These are phyloP conservation scores for Cladochytrium replicatum DNA, from an alignment of 192 early-diverging fungal species.

Conservation along the genomic window DNA sequence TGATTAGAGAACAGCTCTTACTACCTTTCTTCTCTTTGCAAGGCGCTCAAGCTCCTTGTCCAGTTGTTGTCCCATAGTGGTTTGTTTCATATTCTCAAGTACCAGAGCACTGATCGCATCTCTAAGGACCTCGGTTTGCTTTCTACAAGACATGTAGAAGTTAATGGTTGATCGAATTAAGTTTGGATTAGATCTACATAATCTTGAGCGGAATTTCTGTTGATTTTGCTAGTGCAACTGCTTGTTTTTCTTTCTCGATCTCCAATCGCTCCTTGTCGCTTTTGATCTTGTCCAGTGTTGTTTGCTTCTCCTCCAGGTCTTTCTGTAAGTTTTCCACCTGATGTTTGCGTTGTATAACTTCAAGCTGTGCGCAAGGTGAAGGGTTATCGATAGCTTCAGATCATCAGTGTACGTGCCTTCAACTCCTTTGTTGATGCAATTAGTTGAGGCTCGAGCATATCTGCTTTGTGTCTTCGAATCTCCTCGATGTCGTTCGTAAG, in stretches of 20 bases:
- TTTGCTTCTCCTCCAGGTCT: constrained; percentile 55
- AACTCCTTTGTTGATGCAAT: constrained; percentile 51
- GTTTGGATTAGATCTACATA: constrained; percentile 20
- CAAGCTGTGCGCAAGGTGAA: constrained; percentile 29
- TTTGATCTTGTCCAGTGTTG: constrained; percentile 36
- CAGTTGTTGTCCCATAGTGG: constrained; percentile 31
- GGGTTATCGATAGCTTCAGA: neutral
- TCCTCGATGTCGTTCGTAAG: constrained; percentile 49
- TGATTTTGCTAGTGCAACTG: constrained; percentile 35
- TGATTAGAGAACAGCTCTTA: no score
- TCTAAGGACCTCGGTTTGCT: constrained; percentile 45
- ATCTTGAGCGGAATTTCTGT: constrained; percentile 54
- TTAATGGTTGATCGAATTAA: constrained; percentile 2
- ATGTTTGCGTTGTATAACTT: constrained; percentile 45
- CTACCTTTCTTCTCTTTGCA: constrained; percentile 32
- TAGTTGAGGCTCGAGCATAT: constrained; percentile 57
- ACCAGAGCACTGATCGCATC: constrained; percentile 45
- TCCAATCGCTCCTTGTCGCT: constrained; percentile 48
- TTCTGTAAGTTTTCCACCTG: constrained; percentile 57
- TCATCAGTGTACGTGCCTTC: constrained; percentile 24
- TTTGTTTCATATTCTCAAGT: constrained; percentile 49
- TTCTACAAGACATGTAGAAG: constrained; percentile 22
- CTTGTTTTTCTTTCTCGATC: constrained; percentile 44
- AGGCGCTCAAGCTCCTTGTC: constrained; percentile 48
- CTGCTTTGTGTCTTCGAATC: constrained; percentile 49